Base-by-base conservation (phyloP, 75 land plant genomes). In the Chamaecyparis obtusa region DNA sequence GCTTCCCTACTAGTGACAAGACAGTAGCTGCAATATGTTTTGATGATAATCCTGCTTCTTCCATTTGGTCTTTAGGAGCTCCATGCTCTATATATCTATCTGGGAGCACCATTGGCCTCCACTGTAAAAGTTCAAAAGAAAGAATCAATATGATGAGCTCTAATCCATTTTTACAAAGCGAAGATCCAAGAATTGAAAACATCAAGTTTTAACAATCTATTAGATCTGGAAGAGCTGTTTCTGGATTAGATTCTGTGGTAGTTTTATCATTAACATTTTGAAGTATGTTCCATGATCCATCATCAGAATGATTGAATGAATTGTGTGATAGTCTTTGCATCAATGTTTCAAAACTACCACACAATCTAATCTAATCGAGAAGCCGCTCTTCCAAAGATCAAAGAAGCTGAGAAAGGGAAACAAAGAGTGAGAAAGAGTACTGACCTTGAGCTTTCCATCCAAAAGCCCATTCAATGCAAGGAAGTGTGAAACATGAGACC, bases 21-120 rank as follows among this genome's bases (percentile, higher is more conserved):
- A 93, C 93, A 6, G 97, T 94, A 14, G 95, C 95, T 32, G 94
- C 92, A 21, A 95, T 94, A 81, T 90, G 91, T 37, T 32, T 76
- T 1, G 88, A 72, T 37, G 88, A 84, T 30, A 93, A 79, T 5
- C 93, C 91, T 1, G 94, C 91, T 51, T 88, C 91, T 78, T 83
- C 91, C 5, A 88, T 88, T 84, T 91, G 94, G 21, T 91, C 92
- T 32, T 67, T 54, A 14, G 87, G 92, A 13, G 92, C 78, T 85
- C 94, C 92, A 82, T 93, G 94, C 5, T 93, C 92, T 30, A 93
- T 93, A 85, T 91, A 93, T 48, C 92, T 30, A 36, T 93, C 91
- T 16, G 92, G 94, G 0, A 91, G 88, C 43, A 86, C 55, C 84
- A 93, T 81, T 8, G 94, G 85, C 37, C 94, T 93, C 94, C 93